Percentiles rank a stretch among this genome's conserved stretches.
Evolutionary conservation across 495 filamentous ascomycete species (phyloP).

Genomic region (Penicillium angulare): DNA sequence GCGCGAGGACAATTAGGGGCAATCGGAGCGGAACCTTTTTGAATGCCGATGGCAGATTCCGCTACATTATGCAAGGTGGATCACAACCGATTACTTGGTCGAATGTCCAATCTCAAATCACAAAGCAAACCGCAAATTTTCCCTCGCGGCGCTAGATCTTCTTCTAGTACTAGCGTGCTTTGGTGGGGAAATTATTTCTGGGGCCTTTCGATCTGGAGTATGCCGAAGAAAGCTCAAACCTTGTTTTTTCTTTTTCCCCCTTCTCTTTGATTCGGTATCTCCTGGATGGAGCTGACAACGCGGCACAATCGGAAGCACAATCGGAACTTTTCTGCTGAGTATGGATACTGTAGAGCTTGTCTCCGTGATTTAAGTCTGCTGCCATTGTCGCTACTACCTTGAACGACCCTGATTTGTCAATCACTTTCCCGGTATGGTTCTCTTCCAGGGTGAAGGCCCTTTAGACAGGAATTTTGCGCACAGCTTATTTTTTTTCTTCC

Average conservation of each 20-base stretch:
- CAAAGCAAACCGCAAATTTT: neutral
- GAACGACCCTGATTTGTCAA: slow-evolving; percentile 19
- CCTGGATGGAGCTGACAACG: slow-evolving; percentile 12
- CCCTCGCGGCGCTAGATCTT: no score
- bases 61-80: neutral
- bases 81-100: neutral
- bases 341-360: slow-evolving; percentile 11
- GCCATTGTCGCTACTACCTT: slow-evolving; percentile 16
- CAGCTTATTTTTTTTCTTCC: neutral
- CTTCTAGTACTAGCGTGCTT: neutral
- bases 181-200: slow-evolving; percentile 10
- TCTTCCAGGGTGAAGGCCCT: no score
- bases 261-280: neutral
- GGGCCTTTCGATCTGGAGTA: slow-evolving; percentile 18
- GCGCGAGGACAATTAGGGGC: neutral
- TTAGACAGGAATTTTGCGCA: no score
- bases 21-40: slow-evolving; percentile 1
- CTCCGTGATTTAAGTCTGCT: slow-evolving; percentile 11
- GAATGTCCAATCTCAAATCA: neutral
- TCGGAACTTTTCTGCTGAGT: neutral
- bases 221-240: slow-evolving; percentile 10
- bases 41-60: neutral
- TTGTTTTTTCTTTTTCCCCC: no score
- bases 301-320: slow-evolving; percentile 6
- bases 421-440: no score